A percentile compares a stretch with the other conserved stretches of the same genome.
Conservation (phyloP, 768 basidiomycete genomes). For the Crepidotus variabilis region DNA sequence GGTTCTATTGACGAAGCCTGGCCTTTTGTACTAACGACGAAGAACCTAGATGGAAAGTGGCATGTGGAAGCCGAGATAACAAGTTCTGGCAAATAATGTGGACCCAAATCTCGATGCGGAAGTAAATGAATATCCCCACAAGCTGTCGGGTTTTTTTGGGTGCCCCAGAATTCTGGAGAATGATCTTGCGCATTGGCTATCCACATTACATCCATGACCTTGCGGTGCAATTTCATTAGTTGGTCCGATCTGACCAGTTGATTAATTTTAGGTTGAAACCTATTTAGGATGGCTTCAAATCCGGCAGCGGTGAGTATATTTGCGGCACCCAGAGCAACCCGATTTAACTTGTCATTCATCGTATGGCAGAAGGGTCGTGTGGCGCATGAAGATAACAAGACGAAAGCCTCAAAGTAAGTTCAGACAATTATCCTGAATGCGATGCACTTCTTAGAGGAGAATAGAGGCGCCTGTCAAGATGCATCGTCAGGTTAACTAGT, state of each 20-base stretch:
- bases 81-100: neutral
- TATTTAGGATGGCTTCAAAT: neutral
- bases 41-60: slow-evolving; percentile 2
- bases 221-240: neutral
- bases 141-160: neutral
- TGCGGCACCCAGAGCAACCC: neutral
- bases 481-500: too few species aligned
- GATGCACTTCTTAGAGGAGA: too few species aligned
- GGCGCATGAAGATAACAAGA: neutral
- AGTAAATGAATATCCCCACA: slow-evolving; percentile 1
- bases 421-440: too few species aligned
- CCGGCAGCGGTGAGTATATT: neutral
- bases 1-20: neutral
- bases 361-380: neutral
- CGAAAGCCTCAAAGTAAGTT: too few species aligned
- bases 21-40: slow-evolving; percentile 25
- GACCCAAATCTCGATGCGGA: slow-evolving; percentile 12
- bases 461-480: too few species aligned
- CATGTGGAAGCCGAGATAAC: slow-evolving; percentile 24
- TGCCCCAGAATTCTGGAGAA: neutral
- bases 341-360: neutral
- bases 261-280: neutral
- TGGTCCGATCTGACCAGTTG: neutral
- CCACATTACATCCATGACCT: neutral
- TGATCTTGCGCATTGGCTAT: neutral